phyloP scores from a whole-genome alignment of 2,329 filamentous ascomycete species.

The Zymoseptoria ardabiliae region DNA sequence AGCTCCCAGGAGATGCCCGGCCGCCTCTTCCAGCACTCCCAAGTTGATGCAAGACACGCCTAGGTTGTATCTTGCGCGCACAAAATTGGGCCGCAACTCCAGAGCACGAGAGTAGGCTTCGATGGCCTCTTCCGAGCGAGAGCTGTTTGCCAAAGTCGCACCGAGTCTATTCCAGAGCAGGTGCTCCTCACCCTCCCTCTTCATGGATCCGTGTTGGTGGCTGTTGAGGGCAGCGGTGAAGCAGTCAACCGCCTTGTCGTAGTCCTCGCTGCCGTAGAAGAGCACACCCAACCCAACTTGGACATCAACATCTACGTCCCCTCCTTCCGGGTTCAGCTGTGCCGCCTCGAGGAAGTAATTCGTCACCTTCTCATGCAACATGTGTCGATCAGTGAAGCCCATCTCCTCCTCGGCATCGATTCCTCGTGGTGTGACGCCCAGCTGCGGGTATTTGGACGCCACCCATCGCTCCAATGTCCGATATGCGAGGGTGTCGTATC shows the following conservation, averaged over 20 bases:
- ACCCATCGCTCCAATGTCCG: constrained; percentile 94
- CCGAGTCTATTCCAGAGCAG: constrained; percentile 96
- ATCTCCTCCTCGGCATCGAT: constrained; percentile 60
- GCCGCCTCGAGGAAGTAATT: constrained; percentile 86
- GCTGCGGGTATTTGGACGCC: constrained; percentile 82
- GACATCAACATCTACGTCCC: constrained; percentile 96
- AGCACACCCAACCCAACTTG: constrained; percentile 94
- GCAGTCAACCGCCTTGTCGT: constrained; percentile 97
- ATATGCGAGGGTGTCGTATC: constrained; percentile 95
- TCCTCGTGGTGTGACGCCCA: constrained; percentile 64
- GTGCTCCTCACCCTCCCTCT: constrained; percentile 79
- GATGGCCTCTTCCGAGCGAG: constrained; percentile 90
- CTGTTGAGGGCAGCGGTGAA: constrained; percentile 86
- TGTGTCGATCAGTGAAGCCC: constrained; percentile 86
- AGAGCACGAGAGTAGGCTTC: constrained; percentile 92
- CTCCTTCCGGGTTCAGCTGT: constrained; percentile 81
- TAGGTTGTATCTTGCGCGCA: constrained; percentile 91
- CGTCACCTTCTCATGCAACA: constrained; percentile 84
- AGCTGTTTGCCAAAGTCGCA: constrained; percentile 90
- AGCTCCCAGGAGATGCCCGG: constrained; percentile 83
- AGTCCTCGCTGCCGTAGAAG: constrained; percentile 96
- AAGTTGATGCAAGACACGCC: constrained; percentile 97
- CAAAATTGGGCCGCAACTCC: constrained; percentile 87
- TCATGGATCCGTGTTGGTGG: constrained; percentile 74
- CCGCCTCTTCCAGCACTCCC: constrained; percentile 86